A percentile compares a stretch with the other conserved stretches of the same genome.
These are phyloP conservation scores for Liriodendron chinense DNA, from an alignment of 164 flowering plant species.

Conservation along the genomic window DNA sequence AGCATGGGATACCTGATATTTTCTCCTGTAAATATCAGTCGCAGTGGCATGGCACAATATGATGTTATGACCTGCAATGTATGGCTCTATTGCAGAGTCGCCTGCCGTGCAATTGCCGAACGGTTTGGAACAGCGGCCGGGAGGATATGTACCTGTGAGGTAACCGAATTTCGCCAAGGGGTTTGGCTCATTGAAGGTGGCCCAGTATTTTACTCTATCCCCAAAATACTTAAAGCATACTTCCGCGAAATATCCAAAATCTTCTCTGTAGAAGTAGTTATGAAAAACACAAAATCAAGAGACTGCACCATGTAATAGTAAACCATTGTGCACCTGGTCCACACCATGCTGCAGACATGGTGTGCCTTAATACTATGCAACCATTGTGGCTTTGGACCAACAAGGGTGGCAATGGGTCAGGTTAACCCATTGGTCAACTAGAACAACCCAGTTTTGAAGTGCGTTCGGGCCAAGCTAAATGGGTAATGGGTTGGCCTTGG, in stretches of 20 bases:
- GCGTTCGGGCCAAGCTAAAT: too few relatives aligned
- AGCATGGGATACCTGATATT: conserved; percentile 7
- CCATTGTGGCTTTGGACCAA: too few relatives aligned
- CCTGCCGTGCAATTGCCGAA: conserved; percentile 1
- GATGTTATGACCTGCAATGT: conserved; percentile 5
- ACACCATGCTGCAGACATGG: too few relatives aligned
- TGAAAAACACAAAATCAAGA: too few relatives aligned
- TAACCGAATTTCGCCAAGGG: background rate
- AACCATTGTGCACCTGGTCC: too few relatives aligned
- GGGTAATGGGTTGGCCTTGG: too few relatives aligned
- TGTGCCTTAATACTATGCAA: too few relatives aligned
- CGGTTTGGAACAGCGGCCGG: conserved; percentile 3
- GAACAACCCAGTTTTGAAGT: too few relatives aligned
- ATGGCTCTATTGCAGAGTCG: conserved; percentile 9
- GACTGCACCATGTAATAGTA: too few relatives aligned
- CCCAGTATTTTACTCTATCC: conserved; percentile 13
- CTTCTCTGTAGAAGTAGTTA: background rate
- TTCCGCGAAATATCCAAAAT: conserved; percentile 7
- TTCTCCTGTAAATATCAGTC: conserved; percentile 9
- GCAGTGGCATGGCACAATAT: conserved; percentile 10
- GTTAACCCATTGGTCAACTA: too few relatives aligned
- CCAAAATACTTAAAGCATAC: conserved; percentile 11
- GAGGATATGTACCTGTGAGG: conserved; percentile 4
- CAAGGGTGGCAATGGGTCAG: too few relatives aligned
- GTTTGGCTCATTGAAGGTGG: conserved; percentile 9